Base-by-base conservation (phyloP, 495 filamentous ascomycete species). In the Ramalina intermedia region DNA sequence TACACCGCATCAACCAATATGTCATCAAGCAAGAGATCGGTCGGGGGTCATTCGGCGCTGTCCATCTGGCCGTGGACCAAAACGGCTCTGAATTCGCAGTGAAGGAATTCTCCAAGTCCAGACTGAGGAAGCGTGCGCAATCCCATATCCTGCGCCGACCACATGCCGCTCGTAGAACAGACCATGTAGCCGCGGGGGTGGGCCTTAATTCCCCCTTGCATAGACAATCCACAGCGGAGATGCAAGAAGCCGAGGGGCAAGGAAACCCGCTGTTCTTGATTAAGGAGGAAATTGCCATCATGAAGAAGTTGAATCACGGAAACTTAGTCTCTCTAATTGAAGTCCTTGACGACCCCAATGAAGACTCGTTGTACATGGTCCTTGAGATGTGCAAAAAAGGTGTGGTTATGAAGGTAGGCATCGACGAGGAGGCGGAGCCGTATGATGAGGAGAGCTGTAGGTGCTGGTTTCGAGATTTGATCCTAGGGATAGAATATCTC, bases 321-420 rank as follows among this genome's bases (percentile, higher is more conserved):
- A 98, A 98, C 62, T 68, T 98, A 37, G 89, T 94, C n/a, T 80
- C 81, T 27, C 68, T 98, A 27, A 83, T 91, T 53, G 91, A 98
- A 62, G 91, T 98, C 1, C 66, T 98, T 29, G 91, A 98, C 61
- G 93, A 96, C 57, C 93, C 91, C 2, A 79, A 85, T 29, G 89
- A 96, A 55, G 91, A 98, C 60, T 93, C 88, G 1, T 66, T 98
- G 18, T 98, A 96, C 62, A 96, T 98, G 85, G 91, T 98, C 4
- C 74, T 98, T 60, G 91, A 98, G 62, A 91, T 94, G 86, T 98
- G 91, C 69, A 91, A 94, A 57, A 96, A 96, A 59, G 91, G 91
- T 0, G 90, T 96, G 21, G 74, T 96, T 36, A 96, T 98, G 91
- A 91, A 93, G 51, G 87, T 98, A 41, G 86, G 85, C 5, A 62